Conservation (phyloP, 208 protist species). For the Acanthamoeba culbertsoni region DNA sequence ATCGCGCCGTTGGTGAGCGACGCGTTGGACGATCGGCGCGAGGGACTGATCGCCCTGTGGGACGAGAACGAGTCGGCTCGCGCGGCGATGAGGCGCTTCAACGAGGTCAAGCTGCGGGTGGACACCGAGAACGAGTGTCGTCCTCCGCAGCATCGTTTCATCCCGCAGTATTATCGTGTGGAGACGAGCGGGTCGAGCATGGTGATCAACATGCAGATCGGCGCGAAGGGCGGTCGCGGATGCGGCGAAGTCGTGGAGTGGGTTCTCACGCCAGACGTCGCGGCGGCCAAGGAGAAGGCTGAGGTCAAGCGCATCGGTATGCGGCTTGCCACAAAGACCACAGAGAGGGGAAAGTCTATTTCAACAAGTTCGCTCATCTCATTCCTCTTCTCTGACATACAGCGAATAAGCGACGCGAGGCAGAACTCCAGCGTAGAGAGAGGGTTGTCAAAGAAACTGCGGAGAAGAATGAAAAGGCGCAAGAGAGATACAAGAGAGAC, state of each 20-base stretch:
- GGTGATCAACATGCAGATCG: not conserved
- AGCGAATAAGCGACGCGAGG: not conserved
- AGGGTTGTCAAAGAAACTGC: not conserved
- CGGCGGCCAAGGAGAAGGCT: not conserved
- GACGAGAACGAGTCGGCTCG: not conserved
- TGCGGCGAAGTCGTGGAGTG: not conserved
- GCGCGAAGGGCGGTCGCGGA: not conserved
- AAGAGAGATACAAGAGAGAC: not conserved
- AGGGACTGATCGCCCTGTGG: not conserved
- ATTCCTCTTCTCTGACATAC: not conserved
- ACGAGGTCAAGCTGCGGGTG: not conserved
- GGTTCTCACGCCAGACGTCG: not conserved
- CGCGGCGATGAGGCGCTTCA: not conserved
- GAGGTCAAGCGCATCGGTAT: not conserved
- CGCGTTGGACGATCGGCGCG: not conserved
- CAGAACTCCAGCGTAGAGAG: not conserved
- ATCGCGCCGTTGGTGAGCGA: no score
- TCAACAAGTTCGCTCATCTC: no score
- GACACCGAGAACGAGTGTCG: not conserved
- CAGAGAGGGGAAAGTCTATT: no score
- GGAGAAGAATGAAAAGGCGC: not conserved
- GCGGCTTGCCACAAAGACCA: no score
- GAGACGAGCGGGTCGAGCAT: not conserved
- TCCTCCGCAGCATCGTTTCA: not conserved
- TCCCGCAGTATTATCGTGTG: not conserved